Evolutionary conservation across 345 rosid species (phyloP).

Genomic region (Hibiscus syriacus): DNA sequence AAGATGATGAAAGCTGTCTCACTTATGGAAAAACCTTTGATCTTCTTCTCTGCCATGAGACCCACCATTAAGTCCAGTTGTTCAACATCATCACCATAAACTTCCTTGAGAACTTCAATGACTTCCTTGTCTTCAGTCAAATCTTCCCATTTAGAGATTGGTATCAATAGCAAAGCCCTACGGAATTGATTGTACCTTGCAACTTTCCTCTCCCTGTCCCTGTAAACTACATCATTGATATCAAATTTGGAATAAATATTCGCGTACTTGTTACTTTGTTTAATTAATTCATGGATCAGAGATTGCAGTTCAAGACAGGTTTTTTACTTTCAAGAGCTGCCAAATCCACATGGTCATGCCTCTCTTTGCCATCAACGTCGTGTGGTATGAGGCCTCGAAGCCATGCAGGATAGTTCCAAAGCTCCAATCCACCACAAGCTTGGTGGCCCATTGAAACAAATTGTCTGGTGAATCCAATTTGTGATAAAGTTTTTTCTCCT

Average conservation of each 20-base stretch:
- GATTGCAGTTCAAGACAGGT: background rate
- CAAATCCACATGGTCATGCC: constrained; percentile 42
- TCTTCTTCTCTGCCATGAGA: constrained; percentile 60
- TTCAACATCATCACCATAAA: constrained; percentile 46
- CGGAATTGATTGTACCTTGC: constrained; percentile 53
- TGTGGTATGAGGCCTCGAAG: constrained; percentile 34
- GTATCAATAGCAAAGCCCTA: constrained; percentile 32
- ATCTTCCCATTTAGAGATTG: constrained; percentile 56
- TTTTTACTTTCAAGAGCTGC: constrained; percentile 46
- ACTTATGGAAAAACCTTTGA: constrained; percentile 58
- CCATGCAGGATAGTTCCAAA: constrained; percentile 56
- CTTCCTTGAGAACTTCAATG: constrained; percentile 30
- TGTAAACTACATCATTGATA: constrained; percentile 26
- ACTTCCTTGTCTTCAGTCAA: constrained; percentile 43
- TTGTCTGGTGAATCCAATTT: constrained; percentile 34
- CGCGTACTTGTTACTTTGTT: background rate
- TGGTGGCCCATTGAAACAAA: constrained; percentile 72
- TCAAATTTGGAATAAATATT: background rate
- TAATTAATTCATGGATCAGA: background rate
- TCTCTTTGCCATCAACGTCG: constrained; percentile 33
- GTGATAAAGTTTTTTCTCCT: constrained; percentile 31
- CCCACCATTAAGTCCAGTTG: constrained; percentile 48
- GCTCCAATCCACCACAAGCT: constrained; percentile 46
- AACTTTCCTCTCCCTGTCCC: constrained; percentile 58
- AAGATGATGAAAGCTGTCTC: constrained; percentile 54